Conservation (phyloP, 768 basidiomycete genomes). For the Trametes coccinea region DNA sequence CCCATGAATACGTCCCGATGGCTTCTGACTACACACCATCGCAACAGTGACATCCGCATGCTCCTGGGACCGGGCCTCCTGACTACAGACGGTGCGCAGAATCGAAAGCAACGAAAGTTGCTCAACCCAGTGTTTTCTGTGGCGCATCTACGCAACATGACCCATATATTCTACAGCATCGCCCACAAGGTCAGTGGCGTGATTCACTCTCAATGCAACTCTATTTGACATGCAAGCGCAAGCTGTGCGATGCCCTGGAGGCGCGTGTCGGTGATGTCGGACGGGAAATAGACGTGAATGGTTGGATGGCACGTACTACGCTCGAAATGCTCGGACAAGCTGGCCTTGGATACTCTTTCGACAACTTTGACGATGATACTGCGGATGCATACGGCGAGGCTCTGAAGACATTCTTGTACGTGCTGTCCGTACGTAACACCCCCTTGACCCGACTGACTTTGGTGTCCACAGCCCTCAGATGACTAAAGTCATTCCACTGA, state of each 20-base stretch:
- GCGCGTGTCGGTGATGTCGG: neutral
- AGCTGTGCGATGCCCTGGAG: slow-evolving; percentile 16
- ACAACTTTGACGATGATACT: slow-evolving; percentile 15
- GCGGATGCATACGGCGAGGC: slow-evolving; percentile 19
- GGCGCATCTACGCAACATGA: slow-evolving; percentile 25
- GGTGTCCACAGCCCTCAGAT: neutral
- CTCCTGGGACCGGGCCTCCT: neutral
- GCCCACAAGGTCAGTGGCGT: slow-evolving; percentile 6
- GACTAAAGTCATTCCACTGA: slow-evolving; percentile 27
- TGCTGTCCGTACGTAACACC: neutral
- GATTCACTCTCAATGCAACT: neutral
- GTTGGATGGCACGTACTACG: slow-evolving; percentile 23
- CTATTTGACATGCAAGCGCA: too few relatives aligned
- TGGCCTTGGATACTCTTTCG: slow-evolving; percentile 23
- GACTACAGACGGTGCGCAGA: slow-evolving; percentile 13
- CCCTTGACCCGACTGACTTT: neutral
- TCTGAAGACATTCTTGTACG: slow-evolving; percentile 24
- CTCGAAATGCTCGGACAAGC: slow-evolving; percentile 24
- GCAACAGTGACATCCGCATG: neutral
- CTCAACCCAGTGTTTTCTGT: slow-evolving; percentile 28
- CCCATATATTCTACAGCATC: slow-evolving; percentile 24
- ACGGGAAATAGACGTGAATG: slow-evolving; percentile 17
- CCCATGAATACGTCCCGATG: neutral
- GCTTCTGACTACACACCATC: neutral
- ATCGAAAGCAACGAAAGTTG: slow-evolving; percentile 26